These are phyloP conservation scores for Nicotiana undulata DNA, from an alignment of 257 asterid genomes.

Conservation along the genomic window DNA sequence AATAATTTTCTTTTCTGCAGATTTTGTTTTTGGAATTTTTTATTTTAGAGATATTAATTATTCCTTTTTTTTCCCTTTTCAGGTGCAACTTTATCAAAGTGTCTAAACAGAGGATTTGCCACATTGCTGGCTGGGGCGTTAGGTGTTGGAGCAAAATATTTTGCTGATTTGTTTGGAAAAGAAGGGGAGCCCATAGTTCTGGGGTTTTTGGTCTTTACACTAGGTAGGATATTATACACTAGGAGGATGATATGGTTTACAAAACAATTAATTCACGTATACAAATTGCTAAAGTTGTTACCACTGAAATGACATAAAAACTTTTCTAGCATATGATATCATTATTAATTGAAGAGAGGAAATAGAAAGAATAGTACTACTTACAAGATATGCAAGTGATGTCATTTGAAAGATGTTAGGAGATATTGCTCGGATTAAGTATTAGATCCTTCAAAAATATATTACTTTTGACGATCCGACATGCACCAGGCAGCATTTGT, in stretches of 20 bases:
- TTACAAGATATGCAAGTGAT: too few species aligned
- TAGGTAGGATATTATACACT: conserved; percentile 43
- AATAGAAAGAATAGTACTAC: too few species aligned
- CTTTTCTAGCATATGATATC: neutral
- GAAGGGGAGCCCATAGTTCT: conserved; percentile 62
- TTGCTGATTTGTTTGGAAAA: conserved; percentile 52
- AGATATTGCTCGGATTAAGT: too few species aligned
- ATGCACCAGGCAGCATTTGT: too few species aligned
- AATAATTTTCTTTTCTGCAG: neutral
- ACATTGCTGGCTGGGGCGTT: conserved; percentile 67
- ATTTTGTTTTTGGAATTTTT: neutral
- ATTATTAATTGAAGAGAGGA: neutral
- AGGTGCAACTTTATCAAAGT: conserved; percentile 70
- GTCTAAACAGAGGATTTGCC: conserved; percentile 67
- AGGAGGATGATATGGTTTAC: neutral
- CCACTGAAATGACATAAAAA: neutral
- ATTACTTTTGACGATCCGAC: too few species aligned
- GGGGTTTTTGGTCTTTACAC: conserved; percentile 49
- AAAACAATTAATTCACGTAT: neutral
- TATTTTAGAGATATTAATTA: neutral
- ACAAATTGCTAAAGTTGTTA: neutral
- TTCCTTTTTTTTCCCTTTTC: neutral
- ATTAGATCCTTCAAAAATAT: too few species aligned
- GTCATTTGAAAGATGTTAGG: neutral
- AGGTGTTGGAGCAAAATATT: conserved; percentile 70